phyloP scores from a whole-genome alignment of 78 protist species.

The Protostelium mycophagum region DNA sequence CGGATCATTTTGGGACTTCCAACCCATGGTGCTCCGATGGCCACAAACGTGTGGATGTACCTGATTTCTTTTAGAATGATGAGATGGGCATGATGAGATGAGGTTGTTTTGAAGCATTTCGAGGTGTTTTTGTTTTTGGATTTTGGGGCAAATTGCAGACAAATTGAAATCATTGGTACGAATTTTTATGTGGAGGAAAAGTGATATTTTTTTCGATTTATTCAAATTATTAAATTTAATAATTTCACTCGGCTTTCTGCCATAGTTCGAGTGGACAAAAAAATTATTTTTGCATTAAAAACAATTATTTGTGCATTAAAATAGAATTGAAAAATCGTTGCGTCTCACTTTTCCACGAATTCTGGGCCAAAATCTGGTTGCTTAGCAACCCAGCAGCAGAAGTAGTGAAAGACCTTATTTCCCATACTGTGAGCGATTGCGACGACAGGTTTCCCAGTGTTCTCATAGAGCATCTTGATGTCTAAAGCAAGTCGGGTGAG shows the following conservation, averaged over 20 bases:
- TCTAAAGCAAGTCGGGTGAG: not conserved
- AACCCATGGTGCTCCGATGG: not conserved
- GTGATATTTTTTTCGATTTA: too few species aligned
- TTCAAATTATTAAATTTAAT: too few species aligned
- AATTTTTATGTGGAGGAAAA: too few species aligned
- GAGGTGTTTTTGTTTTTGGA: too few species aligned
- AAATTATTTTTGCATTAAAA: too few species aligned
- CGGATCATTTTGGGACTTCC: not conserved
- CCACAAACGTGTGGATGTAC: not conserved
- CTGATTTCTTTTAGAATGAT: too few species aligned
- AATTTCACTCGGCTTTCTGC: too few species aligned
- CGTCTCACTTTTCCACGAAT: not conserved
- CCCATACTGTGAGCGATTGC: not conserved
- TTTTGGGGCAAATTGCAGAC: too few species aligned
- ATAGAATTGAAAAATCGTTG: not conserved
- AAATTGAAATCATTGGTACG: too few species aligned
- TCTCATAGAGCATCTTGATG: not conserved
- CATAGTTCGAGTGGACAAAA: too few species aligned
- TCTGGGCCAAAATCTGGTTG: not conserved
- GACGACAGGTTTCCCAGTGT: not conserved
- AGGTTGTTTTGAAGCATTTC: too few species aligned
- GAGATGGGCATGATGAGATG: too few species aligned
- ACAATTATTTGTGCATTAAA: not conserved
- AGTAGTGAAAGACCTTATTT: not conserved
- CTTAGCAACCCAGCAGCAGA: not conserved